Conservation (phyloP, 75 land plant genomes). For the Sequoia sempervirens region DNA sequence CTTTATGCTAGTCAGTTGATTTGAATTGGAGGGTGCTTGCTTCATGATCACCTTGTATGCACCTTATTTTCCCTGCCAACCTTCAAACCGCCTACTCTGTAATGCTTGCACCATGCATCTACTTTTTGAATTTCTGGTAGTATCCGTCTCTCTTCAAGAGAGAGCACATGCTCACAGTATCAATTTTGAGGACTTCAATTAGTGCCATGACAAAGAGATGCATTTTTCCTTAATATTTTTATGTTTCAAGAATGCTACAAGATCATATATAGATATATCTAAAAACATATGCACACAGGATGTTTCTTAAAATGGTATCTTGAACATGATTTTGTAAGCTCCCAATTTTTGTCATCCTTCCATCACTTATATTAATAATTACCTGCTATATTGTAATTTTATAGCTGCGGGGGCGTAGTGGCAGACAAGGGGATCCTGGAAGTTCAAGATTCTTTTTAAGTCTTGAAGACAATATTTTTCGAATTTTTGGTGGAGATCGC, state of each 20-base stretch:
- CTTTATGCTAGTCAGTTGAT: background rate
- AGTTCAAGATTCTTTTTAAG: constrained; percentile 98
- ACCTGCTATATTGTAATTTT: background rate
- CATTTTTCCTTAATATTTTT: background rate
- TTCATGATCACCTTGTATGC: background rate
- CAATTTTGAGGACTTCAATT: background rate
- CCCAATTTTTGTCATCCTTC: background rate
- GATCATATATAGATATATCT: background rate
- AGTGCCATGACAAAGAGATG: background rate
- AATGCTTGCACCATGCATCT: background rate
- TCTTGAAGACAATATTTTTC: constrained; percentile 96
- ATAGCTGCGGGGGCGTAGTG: constrained; percentile 96
- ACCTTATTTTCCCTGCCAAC: background rate
- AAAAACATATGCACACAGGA: background rate
- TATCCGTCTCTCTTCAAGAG: background rate
- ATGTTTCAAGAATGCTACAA: background rate
- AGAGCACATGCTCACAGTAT: background rate
- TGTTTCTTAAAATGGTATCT: background rate
- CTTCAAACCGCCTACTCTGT: background rate
- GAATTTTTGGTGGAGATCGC: constrained; percentile 97
- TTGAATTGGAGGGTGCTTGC: background rate
- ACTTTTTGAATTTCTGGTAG: background rate
- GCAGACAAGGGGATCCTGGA: constrained; percentile 98
- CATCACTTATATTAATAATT: background rate
- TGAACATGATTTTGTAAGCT: background rate